These are phyloP conservation scores for Ogataea populi-albae DNA, from an alignment of 805 yeast genomes.

Conservation along the genomic window DNA sequence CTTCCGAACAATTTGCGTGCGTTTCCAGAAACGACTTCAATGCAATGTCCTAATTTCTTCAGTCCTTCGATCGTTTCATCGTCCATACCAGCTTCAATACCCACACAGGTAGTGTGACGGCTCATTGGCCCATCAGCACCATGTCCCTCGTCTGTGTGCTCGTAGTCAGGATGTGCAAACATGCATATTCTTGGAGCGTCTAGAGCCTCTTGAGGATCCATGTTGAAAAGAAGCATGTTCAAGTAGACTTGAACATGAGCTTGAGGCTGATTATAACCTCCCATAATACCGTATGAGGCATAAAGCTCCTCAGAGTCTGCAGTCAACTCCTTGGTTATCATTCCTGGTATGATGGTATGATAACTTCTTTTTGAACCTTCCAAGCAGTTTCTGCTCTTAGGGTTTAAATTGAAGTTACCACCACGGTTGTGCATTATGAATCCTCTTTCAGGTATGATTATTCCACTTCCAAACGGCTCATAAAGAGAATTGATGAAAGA, in stretches of 20 bases:
- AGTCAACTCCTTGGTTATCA: conserved; percentile 51
- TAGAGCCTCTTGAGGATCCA: conserved; percentile 69
- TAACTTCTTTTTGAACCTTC: conserved; percentile 74
- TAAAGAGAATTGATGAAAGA: conserved; percentile 78
- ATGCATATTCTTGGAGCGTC: conserved; percentile 75
- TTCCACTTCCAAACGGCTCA: conserved; percentile 66
- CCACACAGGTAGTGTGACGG: conserved; percentile 55
- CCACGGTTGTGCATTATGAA: conserved; percentile 77
- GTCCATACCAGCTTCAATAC: conserved; percentile 64
- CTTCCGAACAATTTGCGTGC: conserved; percentile 48
- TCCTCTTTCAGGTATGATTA: conserved; percentile 62
- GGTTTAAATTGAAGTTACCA: conserved; percentile 63
- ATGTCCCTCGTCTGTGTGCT: conserved; percentile 46
- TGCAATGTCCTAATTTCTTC: conserved; percentile 54
- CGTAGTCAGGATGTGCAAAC: conserved; percentile 45
- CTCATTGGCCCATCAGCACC: conserved; percentile 67
- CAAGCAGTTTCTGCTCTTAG: conserved; percentile 54
- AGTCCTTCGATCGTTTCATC: conserved; percentile 45
- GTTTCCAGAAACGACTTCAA: conserved; percentile 40
- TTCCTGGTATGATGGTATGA: conserved; percentile 81
- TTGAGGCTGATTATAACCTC: conserved; percentile 84
- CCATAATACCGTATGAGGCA: conserved; percentile 65
- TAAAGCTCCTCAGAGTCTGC: conserved; percentile 41
- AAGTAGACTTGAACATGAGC: conserved; percentile 78
- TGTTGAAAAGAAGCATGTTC: conserved; percentile 59